A percentile compares a stretch with the other conserved stretches of the same genome.
Evolutionary conservation across 306 rosid species (phyloP).

Genomic region (Malus sieversii): DNA sequence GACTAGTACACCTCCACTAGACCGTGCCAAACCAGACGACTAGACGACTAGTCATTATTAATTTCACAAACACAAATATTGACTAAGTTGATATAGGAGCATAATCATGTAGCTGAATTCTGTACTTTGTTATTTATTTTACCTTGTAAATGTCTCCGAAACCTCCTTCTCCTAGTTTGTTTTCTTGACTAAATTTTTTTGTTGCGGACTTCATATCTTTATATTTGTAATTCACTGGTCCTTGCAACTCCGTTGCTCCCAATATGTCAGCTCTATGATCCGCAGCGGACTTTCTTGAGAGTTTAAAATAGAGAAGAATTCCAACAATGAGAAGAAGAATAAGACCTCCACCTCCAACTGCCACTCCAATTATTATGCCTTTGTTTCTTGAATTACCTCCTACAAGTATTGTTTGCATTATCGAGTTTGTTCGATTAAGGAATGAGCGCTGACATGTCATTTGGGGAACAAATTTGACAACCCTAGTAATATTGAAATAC

Average conservation of each 20-base stretch:
- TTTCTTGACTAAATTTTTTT: constrained; percentile 40
- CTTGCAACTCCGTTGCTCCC: constrained; percentile 59
- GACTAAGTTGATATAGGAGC: no score
- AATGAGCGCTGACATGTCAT: background rate
- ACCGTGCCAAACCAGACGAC: no score
- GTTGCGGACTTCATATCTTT: constrained; percentile 60
- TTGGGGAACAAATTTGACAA: background rate
- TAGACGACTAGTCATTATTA: no score
- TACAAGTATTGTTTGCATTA: background rate
- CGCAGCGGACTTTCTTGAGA: constrained; percentile 25
- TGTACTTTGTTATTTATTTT: background rate
- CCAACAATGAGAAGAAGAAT: constrained; percentile 33
- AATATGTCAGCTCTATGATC: constrained; percentile 47
- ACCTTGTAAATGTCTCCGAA: constrained; percentile 72
- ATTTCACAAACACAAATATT: no score
- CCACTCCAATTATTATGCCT: constrained; percentile 54
- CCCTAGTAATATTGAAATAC: background rate
- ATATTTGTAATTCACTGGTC: constrained; percentile 40
- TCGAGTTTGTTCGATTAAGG: background rate
- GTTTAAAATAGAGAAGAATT: constrained; percentile 24
- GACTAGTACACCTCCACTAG: no score
- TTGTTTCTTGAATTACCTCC: constrained; percentile 36
- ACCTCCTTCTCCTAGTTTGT: constrained; percentile 71
- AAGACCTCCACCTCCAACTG: constrained; percentile 51
- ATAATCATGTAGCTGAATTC: no score